Conservation (phyloP, 257 asterid genomes). For the Solanum medicagineum region DNA sequence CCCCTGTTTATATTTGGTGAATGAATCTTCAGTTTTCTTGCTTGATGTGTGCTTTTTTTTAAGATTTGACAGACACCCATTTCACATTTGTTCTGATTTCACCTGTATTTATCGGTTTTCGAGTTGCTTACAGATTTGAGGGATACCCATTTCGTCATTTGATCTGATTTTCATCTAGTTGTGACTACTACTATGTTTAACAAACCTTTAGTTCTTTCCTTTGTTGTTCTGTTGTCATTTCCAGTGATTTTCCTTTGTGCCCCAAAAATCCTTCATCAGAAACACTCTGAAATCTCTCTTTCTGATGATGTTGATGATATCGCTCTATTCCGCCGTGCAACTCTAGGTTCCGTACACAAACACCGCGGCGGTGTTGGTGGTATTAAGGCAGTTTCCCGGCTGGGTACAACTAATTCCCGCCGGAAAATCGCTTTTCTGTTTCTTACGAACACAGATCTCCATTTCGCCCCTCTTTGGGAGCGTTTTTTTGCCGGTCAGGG, state of each 20-base stretch:
- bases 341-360: constrained; percentile 18
- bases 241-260: constrained; percentile 37
- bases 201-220: constrained; percentile 26
- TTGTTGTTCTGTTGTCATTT: constrained; percentile 34
- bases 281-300: constrained; percentile 21
- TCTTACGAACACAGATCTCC: constrained; percentile 53
- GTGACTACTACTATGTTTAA: constrained; percentile 26
- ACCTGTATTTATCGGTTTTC: background rate
- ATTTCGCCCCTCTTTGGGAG: constrained; percentile 67
- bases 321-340: constrained; percentile 51
- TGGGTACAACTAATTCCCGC: constrained; percentile 7
- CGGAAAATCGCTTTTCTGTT: constrained; percentile 71
- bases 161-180: background rate
- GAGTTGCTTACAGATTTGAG: background rate
- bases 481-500: constrained; percentile 28
- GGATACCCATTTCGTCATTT: background rate
- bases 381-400: constrained; percentile 5
- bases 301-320: constrained; percentile 64
- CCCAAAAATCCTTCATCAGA: constrained; percentile 34
- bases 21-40: background rate
- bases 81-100: background rate
- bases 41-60: background rate
- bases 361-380: background rate
- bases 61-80: background rate
- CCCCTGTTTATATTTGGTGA: background rate